Evolutionary conservation across 1,284 basidiomycete genomes (phyloP).

Genomic region (Ceratorhiza oryzae-sativae): DNA sequence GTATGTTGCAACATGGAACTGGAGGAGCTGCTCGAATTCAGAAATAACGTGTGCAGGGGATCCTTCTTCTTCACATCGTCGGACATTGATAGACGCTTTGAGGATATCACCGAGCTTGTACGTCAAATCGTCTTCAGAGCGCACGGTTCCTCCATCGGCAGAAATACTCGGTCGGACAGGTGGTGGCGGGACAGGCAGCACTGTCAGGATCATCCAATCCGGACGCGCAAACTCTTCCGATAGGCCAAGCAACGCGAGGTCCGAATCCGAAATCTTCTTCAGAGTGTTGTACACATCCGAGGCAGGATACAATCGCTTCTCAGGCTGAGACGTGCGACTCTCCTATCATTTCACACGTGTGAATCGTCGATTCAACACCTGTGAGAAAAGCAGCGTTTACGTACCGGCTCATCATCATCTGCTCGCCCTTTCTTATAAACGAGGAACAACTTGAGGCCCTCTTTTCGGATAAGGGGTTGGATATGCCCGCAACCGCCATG

Average conservation of each 20-base stretch:
- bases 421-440: constrained; percentile 94
- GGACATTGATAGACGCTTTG: constrained; percentile 91
- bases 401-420: constrained; percentile 79
- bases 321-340: constrained; percentile 83
- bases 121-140: constrained; percentile 98
- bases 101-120: constrained; percentile 99
- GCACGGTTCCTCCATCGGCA: constrained; percentile 94
- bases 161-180: constrained; percentile 98
- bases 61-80: constrained; percentile 94
- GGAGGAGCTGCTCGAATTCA: constrained; percentile 95
- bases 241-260: constrained; percentile 91
- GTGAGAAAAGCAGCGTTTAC: constrained; percentile 49
- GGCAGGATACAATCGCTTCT: constrained; percentile 88
- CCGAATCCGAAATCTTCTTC: constrained; percentile 91
- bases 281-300: constrained; percentile 90
- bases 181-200: constrained; percentile 96
- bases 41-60: constrained; percentile 95
- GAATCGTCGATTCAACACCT: neutral
- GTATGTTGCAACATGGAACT: constrained; percentile 99
- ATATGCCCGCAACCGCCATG: constrained; percentile 96
- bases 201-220: constrained; percentile 99
- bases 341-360: constrained; percentile 59
- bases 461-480: constrained; percentile 92
- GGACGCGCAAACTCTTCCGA: constrained; percentile 96
- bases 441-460: constrained; percentile 95